phyloP scores from a whole-genome alignment of 306 rosid species.

The Boehmeria nivea region DNA sequence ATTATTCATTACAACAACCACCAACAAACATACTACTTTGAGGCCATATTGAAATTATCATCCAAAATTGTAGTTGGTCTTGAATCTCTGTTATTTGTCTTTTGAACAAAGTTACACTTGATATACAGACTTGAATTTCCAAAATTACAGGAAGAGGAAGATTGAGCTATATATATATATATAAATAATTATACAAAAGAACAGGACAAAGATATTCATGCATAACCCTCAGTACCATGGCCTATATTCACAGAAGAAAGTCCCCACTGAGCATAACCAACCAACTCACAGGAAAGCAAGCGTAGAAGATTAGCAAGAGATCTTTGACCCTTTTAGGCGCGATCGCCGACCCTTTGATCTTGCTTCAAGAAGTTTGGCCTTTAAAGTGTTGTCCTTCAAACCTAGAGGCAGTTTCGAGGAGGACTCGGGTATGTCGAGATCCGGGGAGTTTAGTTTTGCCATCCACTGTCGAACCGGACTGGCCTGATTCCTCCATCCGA shows the following conservation, averaged over 20 bases:
- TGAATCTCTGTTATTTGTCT: constrained; percentile 15
- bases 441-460: constrained; percentile 41
- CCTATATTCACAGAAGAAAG: constrained; percentile 23
- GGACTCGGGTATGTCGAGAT: constrained; percentile 41
- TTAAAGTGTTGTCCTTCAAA: constrained; percentile 63
- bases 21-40: too few species aligned
- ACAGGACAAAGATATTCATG: constrained; percentile 24
- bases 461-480: constrained; percentile 88
- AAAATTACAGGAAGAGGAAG: too few species aligned
- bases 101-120: constrained; percentile 25
- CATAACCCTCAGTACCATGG: constrained; percentile 6
- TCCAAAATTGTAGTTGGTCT: constrained; percentile 19
- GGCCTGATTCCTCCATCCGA: constrained; percentile 91
- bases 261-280: constrained; percentile 1
- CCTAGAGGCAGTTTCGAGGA: constrained; percentile 48
- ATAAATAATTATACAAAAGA: constrained; percentile 20
- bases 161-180: too few species aligned
- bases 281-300: neutral
- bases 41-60: too few species aligned
- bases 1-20: too few species aligned
- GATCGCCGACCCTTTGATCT: constrained; percentile 76
- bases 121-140: too few species aligned
- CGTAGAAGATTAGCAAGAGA: constrained; percentile 32
- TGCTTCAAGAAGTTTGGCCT: constrained; percentile 94
- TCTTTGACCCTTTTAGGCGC: constrained; percentile 58